Base-by-base conservation (phyloP, 148 eudicot species). In the Suaeda aralocaspica region DNA sequence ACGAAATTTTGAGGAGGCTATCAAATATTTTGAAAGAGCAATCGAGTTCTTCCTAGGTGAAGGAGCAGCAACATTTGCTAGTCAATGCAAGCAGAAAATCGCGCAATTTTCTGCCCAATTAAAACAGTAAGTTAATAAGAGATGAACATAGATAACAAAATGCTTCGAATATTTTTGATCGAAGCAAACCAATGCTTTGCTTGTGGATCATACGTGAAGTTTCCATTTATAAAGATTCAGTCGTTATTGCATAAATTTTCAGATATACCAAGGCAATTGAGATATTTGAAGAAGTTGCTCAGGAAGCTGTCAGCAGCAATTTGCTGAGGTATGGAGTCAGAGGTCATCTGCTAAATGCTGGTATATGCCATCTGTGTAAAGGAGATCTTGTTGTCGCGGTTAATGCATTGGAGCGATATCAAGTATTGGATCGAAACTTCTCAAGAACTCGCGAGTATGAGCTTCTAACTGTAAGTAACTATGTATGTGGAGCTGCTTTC, bases 301-400 rank as follows among this genome's bases (percentile, higher is more conserved):
- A 76, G 13, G 82, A 89, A 36, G 86, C 92, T 3, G 70, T 84
- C 44, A 86, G 76, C 50, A 89, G 78, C 66, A 82, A 85, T 69
- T 51, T 87, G 72, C 84, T 89, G 69, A 89, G 82, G 79, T 91
- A 89, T 76, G 95, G 89, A 79, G 92, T 78, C 51, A 80, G 80
- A 82, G 90, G 90, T 7, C 90, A 91, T 76, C 95, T 91, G 60
- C 88, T 91, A 8, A 87, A 87, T 71, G 97, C 97, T 71, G 97
- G 94, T 48, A 76, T 91, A 68, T 91, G 97, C 82, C 97, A 85
- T 67, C 85, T 91, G 14, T 91, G 97, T 50, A 89, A 80, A 66
- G 90, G 90, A 12, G 97, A 87, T 70, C 68, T 78, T 59, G 87
- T 84, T 66, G 88, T 86, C 34, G 68, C 89, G 28, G 75, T 72